phyloP scores from a whole-genome alignment of 768 basidiomycete genomes.

The Mycena belliarum region DNA sequence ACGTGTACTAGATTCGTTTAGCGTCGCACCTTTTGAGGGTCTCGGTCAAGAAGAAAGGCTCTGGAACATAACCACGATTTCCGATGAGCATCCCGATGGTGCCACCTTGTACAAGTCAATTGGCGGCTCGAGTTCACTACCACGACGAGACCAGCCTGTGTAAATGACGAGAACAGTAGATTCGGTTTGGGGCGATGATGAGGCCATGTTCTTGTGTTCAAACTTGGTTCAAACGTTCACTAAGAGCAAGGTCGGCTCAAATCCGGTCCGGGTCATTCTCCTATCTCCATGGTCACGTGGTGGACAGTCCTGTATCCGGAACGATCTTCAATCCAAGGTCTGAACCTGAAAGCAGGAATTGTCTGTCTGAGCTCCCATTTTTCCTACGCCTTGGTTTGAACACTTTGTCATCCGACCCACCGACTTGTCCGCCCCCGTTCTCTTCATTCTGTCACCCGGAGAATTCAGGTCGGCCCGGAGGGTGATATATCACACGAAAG shows the following conservation, averaged over 20 bases:
- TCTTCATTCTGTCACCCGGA: too few relatives aligned
- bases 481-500: too few relatives aligned
- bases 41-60: slow-evolving; percentile 86
- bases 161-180: slow-evolving; percentile 85
- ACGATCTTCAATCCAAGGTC: too few relatives aligned
- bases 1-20: neutral
- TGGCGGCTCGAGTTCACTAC: neutral
- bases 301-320: too few relatives aligned
- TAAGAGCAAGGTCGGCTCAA: neutral
- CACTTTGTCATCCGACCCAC: too few relatives aligned
- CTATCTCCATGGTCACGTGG: slow-evolving; percentile 6
- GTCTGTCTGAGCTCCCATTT: too few relatives aligned
- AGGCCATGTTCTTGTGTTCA: slow-evolving; percentile 49
- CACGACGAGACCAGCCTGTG: slow-evolving; percentile 47
- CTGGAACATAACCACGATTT: slow-evolving; percentile 77
- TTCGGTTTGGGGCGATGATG: slow-evolving; percentile 45
- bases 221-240: neutral
- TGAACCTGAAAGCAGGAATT: too few relatives aligned
- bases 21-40: slow-evolving; percentile 46
- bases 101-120: slow-evolving; percentile 46
- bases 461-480: too few relatives aligned
- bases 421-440: too few relatives aligned
- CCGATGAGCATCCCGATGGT: slow-evolving; percentile 89
- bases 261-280: too few relatives aligned
- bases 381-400: too few relatives aligned